Conservation (phyloP, 2,329 filamentous ascomycete genomes). For the Calcarisporium arbuscula region DNA sequence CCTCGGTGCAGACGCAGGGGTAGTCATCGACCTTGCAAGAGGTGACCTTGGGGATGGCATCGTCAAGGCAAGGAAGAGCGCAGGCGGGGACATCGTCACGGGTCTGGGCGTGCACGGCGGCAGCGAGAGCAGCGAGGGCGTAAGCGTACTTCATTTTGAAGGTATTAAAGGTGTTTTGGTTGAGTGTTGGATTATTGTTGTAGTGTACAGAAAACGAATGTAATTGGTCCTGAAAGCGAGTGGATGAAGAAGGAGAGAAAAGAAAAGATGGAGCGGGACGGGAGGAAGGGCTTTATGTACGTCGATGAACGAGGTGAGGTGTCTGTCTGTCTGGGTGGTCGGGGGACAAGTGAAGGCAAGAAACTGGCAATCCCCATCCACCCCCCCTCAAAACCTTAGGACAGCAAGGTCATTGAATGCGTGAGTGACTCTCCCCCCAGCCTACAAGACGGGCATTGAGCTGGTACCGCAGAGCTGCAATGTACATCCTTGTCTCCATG, state of each 20-base stretch:
- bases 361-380: too few species aligned
- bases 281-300: constrained; percentile 24
- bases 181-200: constrained; percentile 7
- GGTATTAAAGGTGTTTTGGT: constrained; percentile 6
- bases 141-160: constrained; percentile 33
- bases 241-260: constrained; percentile 22
- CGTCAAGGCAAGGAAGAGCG: constrained; percentile 29
- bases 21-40: constrained; percentile 20
- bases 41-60: constrained; percentile 23
- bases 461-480: too few species aligned
- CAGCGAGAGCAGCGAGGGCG: constrained; percentile 26
- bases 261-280: neutral
- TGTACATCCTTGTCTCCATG: too few species aligned
- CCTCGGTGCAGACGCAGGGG: constrained; percentile 28
- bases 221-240: constrained; percentile 14
- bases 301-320: neutral
- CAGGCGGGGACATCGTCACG: constrained; percentile 29
- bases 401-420: too few species aligned
- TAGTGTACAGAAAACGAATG: constrained; percentile 22
- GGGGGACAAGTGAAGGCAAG: too few species aligned
- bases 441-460: too few species aligned
- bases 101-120: constrained; percentile 27
- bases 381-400: too few species aligned
- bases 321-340: too few species aligned
- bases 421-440: too few species aligned